phyloP scores from a whole-genome alignment of 2,329 filamentous ascomycete species.

The Fusarium napiforme region DNA sequence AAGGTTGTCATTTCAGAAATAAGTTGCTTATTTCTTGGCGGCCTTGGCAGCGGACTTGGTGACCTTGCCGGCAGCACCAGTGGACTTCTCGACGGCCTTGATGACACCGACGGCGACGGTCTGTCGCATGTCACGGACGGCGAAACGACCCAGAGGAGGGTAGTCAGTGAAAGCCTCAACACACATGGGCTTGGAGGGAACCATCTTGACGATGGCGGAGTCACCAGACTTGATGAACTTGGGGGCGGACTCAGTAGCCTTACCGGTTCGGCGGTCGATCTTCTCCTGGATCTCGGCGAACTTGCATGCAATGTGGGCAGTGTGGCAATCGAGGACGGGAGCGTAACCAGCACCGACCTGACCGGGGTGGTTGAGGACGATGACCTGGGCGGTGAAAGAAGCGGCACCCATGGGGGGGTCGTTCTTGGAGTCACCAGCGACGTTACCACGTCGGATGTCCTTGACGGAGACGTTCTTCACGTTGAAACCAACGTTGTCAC shows the following conservation, averaged over 20 bases:
- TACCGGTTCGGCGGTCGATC: conserved; percentile 99
- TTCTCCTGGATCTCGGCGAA: conserved; percentile 99
- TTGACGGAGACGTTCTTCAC: conserved; percentile 99
- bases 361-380: conserved; percentile 99
- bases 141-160: conserved; percentile 99
- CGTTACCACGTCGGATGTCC: conserved; percentile 99
- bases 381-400: conserved; percentile 99
- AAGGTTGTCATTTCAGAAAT: conserved; percentile 41
- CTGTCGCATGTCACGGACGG: conserved; percentile 97
- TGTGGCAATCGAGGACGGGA: conserved; percentile 99
- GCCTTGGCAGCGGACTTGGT: conserved; percentile 80
- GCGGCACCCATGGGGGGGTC: conserved; percentile 90
- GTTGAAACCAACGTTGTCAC: conserved; percentile 99
- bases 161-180: conserved; percentile 99
- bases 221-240: conserved; percentile 99
- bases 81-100: conserved; percentile 82
- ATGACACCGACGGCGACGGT: conserved; percentile 95
- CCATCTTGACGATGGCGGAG: conserved; percentile 99
- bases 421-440: conserved; percentile 99
- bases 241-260: conserved; percentile 88
- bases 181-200: conserved; percentile 99
- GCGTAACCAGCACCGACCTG: conserved; percentile 99
- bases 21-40: conserved; percentile 74
- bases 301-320: conserved; percentile 99
- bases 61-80: conserved; percentile 69